A percentile compares a stretch with the other conserved stretches of the same genome.
These are phyloP conservation scores for Plasmodium vinckei DNA, from an alignment of 169 alveolate genomes.

Conservation along the genomic window DNA sequence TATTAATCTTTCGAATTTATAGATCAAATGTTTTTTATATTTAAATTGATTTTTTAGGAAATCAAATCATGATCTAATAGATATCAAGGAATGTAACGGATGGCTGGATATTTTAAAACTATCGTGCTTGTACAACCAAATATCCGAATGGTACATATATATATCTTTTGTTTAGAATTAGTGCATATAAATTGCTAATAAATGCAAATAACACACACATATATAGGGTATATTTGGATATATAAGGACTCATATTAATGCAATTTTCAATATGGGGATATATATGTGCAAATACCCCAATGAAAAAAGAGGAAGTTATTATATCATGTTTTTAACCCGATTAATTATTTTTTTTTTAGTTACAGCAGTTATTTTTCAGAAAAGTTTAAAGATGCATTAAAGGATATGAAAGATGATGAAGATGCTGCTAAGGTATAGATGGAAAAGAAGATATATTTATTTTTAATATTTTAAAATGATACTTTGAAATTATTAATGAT, in stretches of 20 bases:
- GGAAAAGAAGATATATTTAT: background rate
- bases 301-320: too few species aligned
- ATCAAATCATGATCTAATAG: slow-evolving; percentile 43
- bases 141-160: slow-evolving; percentile 54
- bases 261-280: too few species aligned
- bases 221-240: too few species aligned
- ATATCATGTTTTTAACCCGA: too few species aligned
- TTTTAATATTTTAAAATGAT: background rate
- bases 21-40: background rate
- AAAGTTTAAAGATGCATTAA: slow-evolving; percentile 40
- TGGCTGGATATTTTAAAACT: slow-evolving; percentile 73
- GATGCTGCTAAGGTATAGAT: slow-evolving; percentile 27
- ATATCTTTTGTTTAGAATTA: background rate
- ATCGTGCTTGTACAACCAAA: slow-evolving; percentile 69
- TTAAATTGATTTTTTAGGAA: slow-evolving; percentile 23
- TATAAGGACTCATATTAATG: too few species aligned
- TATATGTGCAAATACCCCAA: too few species aligned
- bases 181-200: background rate
- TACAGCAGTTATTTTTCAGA: slow-evolving; percentile 62
- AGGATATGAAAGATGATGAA: slow-evolving; percentile 38
- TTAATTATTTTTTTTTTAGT: slow-evolving; percentile 5
- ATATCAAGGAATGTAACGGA: slow-evolving; percentile 48
- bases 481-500: slow-evolving; percentile 7
- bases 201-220: background rate
- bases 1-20: background rate